These are phyloP conservation scores for Colletotrichum somersetense DNA, from an alignment of 2,329 filamentous ascomycete genomes.

Conservation along the genomic window DNA sequence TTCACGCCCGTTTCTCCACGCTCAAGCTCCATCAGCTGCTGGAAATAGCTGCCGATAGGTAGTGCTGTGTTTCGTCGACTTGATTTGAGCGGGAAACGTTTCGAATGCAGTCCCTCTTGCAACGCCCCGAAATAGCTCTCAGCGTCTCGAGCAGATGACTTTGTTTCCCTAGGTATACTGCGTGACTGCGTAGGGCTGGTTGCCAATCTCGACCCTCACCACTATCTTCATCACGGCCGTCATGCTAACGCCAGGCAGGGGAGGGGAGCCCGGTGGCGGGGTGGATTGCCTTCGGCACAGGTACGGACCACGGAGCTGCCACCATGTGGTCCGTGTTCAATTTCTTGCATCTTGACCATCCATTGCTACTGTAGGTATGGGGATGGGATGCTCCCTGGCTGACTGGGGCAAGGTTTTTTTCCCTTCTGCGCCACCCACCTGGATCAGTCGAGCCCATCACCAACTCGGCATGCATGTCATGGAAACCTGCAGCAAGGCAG, in stretches of 20 bases:
- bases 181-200: constrained; percentile 15
- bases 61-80: neutral
- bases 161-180: constrained; percentile 8
- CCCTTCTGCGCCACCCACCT: constrained; percentile 33
- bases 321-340: constrained; percentile 24
- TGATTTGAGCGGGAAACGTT: constrained; percentile 12
- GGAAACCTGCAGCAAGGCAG: constrained; percentile 11
- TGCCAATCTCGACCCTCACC: constrained; percentile 10
- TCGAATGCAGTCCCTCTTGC: constrained; percentile 4
- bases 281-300: too few relatives aligned
- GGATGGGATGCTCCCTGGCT: constrained; percentile 9
- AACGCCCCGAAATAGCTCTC: constrained; percentile 24
- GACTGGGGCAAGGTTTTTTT: constrained; percentile 9
- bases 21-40: constrained; percentile 1
- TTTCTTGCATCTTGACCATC: constrained; percentile 36
- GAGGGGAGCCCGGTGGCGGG: too few relatives aligned
- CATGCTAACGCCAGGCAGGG: constrained; percentile 30
- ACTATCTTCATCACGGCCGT: constrained; percentile 25
- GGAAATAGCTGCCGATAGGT: constrained; percentile 10
- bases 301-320: neutral
- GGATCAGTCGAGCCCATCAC: constrained; percentile 15
- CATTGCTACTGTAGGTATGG: neutral
- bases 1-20: neutral
- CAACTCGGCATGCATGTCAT: neutral
- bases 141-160: constrained; percentile 13